phyloP scores from a whole-genome alignment of 306 rosid genomes.

The Arachis stenosperma region DNA sequence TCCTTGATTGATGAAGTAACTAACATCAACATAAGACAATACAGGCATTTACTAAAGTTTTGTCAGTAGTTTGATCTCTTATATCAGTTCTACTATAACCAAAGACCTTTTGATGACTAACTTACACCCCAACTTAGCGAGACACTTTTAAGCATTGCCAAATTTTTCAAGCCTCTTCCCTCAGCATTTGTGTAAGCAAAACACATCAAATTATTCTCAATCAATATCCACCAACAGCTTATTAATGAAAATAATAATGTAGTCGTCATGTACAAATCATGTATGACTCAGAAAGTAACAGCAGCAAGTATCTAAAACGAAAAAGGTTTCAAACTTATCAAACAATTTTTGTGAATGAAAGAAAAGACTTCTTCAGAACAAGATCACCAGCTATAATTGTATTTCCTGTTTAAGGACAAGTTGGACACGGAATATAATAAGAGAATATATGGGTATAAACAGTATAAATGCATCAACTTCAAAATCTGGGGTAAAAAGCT shows the following conservation, averaged over 20 bases:
- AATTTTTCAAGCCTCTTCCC: background rate
- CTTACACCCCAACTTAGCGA: background rate
- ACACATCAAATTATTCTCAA: background rate
- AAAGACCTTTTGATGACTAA: background rate
- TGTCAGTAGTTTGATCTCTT: too few species aligned
- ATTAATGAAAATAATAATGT: conserved; percentile 19
- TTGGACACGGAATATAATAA: background rate
- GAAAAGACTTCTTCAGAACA: background rate
- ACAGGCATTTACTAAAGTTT: too few species aligned
- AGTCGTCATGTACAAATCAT: conserved; percentile 23
- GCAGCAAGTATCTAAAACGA: conserved; percentile 22
- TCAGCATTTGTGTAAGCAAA: background rate
- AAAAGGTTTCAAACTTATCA: background rate
- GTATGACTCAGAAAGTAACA: conserved; percentile 17
- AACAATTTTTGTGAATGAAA: conserved; percentile 3
- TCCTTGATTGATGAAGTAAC: too few species aligned
- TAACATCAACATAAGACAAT: too few species aligned
- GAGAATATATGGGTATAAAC: background rate
- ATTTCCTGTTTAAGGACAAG: background rate
- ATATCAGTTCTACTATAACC: background rate
- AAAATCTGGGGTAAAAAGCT: too few species aligned
- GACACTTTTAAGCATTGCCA: background rate
- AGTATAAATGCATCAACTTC: background rate
- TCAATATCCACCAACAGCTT: conserved; percentile 20
- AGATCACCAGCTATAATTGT: conserved; percentile 8